These are phyloP conservation scores for Mortierella sp. DNA, from an alignment of 371 early-diverging fungal genomes.

Conservation along the genomic window DNA sequence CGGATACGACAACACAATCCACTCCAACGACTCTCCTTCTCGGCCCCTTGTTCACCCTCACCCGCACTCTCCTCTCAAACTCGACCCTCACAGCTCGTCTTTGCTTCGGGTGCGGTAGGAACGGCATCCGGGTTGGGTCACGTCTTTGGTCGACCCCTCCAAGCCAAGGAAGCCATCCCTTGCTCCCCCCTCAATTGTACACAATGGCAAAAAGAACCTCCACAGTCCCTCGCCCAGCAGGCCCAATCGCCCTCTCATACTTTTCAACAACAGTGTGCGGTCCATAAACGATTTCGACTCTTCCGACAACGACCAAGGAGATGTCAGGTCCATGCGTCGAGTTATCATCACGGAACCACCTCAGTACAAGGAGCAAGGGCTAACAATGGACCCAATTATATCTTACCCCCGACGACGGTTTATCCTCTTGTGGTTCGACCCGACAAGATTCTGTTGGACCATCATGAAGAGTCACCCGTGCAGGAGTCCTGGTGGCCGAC, in stretches of 20 bases:
- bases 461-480: constrained; percentile 9
- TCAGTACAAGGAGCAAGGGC: not conserved
- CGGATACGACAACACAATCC: not conserved
- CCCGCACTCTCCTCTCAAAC: not conserved
- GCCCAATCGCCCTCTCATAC: constrained; percentile 49
- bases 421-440: constrained; percentile 46
- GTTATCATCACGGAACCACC: constrained; percentile 3
- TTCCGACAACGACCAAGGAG: constrained; percentile 47
- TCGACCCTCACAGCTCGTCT: constrained; percentile 46
- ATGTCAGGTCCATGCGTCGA: constrained; percentile 36
- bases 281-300: constrained; percentile 51
- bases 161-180: constrained; percentile 45
- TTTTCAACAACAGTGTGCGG: constrained; percentile 49
- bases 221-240: constrained; percentile 26
- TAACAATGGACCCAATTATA: constrained; percentile 26
- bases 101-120: constrained; percentile 50
- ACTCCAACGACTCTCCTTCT: constrained; percentile 6
- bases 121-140: constrained; percentile 48
- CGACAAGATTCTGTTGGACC: constrained; percentile 47
- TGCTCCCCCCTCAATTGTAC: constrained; percentile 37
- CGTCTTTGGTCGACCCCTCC: constrained; percentile 51
- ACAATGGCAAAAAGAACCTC: constrained; percentile 32
- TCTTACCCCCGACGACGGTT: constrained; percentile 44
- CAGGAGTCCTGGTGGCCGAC: constrained; percentile 12
- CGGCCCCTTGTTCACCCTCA: constrained; percentile 20